phyloP scores from a whole-genome alignment of 306 rosid species.

The Ormosia emarginata region DNA sequence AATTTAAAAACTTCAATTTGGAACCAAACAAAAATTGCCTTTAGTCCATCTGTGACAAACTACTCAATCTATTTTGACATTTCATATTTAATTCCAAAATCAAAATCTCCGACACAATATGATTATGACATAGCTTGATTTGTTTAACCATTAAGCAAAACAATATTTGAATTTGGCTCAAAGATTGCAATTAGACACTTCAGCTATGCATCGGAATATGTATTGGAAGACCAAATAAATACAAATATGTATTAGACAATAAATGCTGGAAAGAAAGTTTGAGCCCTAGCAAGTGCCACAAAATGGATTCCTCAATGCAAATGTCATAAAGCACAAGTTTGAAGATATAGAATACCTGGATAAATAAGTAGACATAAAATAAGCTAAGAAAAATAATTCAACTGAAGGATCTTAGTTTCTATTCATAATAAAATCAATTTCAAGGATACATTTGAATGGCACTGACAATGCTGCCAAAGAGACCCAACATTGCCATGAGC shows the following conservation, averaged over 20 bases:
- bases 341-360: not conserved
- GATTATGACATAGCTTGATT: not conserved
- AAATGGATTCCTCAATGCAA: not conserved
- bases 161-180: not conserved
- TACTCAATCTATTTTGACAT: not conserved
- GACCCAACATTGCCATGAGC: slow-evolving; percentile 77
- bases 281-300: not conserved
- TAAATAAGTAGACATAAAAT: not conserved
- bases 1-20: not conserved
- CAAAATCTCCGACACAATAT: not conserved
- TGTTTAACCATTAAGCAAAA: not conserved
- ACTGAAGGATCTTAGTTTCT: not conserved
- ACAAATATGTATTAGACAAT: not conserved
- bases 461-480: slow-evolving; percentile 71
- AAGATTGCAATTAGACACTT: not conserved
- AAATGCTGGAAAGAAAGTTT: not conserved
- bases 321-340: not conserved
- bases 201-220: not conserved
- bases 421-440: not conserved
- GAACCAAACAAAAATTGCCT: not conserved
- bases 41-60: not conserved
- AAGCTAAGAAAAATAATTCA: not conserved
- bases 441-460: slow-evolving; percentile 87
- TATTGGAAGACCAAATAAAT: not conserved
- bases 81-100: not conserved